Evolutionary conservation across 2,329 filamentous ascomycete genomes (phyloP).

Genomic region (Canariomyces notabilis): DNA sequence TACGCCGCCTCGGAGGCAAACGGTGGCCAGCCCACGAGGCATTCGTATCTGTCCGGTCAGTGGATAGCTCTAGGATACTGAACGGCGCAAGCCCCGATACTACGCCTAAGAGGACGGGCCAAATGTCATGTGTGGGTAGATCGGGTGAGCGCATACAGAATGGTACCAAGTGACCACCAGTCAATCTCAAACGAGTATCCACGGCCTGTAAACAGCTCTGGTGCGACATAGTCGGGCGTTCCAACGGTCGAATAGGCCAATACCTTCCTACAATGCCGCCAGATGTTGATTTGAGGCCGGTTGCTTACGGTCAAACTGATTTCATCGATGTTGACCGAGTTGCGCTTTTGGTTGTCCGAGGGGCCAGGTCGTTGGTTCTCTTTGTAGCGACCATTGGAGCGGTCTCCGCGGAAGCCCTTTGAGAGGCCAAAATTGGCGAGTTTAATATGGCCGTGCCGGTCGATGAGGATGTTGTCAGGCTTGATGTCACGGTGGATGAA

Average conservation of each 20-base stretch:
- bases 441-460: slow-evolving; percentile 93
- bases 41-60: slow-evolving; percentile 55
- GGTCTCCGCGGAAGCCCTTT: slow-evolving; percentile 93
- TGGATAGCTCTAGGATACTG: not conserved
- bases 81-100: not conserved
- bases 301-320: slow-evolving; percentile 98
- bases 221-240: slow-evolving; percentile 96
- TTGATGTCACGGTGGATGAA: slow-evolving; percentile 99
- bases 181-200: slow-evolving; percentile 96
- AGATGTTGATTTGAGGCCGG: slow-evolving; percentile 94
- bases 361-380: slow-evolving; percentile 67
- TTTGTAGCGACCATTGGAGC: slow-evolving; percentile 96
- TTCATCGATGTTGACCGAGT: slow-evolving; percentile 90
- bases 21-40: slow-evolving; percentile 94
- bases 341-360: slow-evolving; percentile 74
- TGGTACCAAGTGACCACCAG: slow-evolving; percentile 98
- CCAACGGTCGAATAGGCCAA: slow-evolving; percentile 98
- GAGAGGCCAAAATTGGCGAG: slow-evolving; percentile 96
- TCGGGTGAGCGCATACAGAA: slow-evolving; percentile 63
- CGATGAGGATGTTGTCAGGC: slow-evolving; percentile 94
- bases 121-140: not conserved
- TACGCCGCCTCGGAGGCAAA: slow-evolving; percentile 98
- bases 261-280: slow-evolving; percentile 88
- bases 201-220: slow-evolving; percentile 93
- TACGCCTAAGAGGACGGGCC: not conserved